phyloP scores from a whole-genome alignment of 345 rosid species.

The Eucalyptus sp. region DNA sequence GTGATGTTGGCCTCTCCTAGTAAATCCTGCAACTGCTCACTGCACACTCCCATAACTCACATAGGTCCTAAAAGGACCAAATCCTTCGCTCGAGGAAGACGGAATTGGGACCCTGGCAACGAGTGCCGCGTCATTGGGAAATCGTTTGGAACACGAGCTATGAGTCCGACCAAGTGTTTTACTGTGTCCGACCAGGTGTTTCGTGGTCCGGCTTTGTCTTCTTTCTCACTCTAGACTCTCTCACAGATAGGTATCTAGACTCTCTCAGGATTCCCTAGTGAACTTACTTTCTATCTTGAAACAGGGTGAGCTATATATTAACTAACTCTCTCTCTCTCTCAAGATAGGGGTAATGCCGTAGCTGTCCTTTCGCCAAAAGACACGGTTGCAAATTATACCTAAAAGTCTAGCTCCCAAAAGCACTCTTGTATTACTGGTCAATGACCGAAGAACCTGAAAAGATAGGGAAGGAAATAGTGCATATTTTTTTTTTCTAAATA shows the following conservation, averaged over 20 bases:
- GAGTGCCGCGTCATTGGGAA: neutral
- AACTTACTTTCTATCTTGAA: conserved; percentile 7
- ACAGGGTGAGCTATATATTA: neutral
- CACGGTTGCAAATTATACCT: too few species aligned
- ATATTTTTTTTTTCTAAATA: too few species aligned
- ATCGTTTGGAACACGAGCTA: neutral
- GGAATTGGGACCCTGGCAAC: neutral
- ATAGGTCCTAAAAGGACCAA: neutral
- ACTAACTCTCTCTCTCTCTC: too few species aligned
- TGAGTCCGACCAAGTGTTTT: neutral
- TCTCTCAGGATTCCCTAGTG: neutral
- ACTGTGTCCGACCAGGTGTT: neutral
- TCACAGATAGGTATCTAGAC: neutral
- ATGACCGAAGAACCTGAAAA: too few species aligned
- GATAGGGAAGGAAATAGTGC: too few species aligned
- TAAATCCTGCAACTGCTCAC: neutral
- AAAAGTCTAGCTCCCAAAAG: too few species aligned
- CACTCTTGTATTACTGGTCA: too few species aligned
- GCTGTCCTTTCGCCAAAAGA: too few species aligned
- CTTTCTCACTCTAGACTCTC: neutral
- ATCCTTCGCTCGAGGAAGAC: neutral
- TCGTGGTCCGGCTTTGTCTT: neutral
- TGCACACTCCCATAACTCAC: neutral
- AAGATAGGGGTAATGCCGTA: too few species aligned
- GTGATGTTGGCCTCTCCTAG: neutral